A percentile compares a stretch with the other conserved stretches of the same genome.
Evolutionary conservation across 2,329 filamentous ascomycete genomes (phyloP).

Genomic region (Nothopassalora personata): DNA sequence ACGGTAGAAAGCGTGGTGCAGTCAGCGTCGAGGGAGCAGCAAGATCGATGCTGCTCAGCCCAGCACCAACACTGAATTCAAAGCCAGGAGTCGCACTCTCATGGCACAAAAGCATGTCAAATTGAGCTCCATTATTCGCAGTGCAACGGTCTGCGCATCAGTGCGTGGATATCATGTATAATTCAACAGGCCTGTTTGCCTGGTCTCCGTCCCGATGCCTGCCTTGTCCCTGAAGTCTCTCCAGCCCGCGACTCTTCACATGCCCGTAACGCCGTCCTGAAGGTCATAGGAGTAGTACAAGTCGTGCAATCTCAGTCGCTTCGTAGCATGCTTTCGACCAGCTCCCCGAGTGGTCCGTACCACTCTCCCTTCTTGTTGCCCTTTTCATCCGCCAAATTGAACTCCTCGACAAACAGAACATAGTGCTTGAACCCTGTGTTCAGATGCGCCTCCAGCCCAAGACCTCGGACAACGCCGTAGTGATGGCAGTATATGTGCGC

Average conservation of each 20-base stretch:
- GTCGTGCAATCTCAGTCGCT: conserved; percentile 59
- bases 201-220: background rate
- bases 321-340: conserved; percentile 95
- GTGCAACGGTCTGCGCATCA: background rate
- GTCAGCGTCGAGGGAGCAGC: background rate
- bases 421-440: conserved; percentile 99
- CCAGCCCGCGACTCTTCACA: background rate
- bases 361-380: conserved; percentile 59
- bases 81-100: background rate
- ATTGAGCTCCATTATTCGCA: background rate
- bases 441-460: conserved; percentile 91
- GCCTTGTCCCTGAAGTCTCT: background rate
- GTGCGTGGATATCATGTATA: background rate
- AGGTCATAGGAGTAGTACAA: background rate
- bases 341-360: conserved; percentile 89
- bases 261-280: conserved; percentile 1
- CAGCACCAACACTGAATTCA: background rate
- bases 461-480: conserved; percentile 90
- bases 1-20: background rate
- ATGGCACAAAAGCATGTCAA: background rate
- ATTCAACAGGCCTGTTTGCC: background rate
- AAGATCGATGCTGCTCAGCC: background rate
- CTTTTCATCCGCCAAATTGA: conserved; percentile 82
- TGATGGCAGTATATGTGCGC: conserved; percentile 97
- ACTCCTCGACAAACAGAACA: conserved; percentile 96